Conservation (phyloP, 176 grass and related monocot species). For the Aegilops umbellulata region DNA sequence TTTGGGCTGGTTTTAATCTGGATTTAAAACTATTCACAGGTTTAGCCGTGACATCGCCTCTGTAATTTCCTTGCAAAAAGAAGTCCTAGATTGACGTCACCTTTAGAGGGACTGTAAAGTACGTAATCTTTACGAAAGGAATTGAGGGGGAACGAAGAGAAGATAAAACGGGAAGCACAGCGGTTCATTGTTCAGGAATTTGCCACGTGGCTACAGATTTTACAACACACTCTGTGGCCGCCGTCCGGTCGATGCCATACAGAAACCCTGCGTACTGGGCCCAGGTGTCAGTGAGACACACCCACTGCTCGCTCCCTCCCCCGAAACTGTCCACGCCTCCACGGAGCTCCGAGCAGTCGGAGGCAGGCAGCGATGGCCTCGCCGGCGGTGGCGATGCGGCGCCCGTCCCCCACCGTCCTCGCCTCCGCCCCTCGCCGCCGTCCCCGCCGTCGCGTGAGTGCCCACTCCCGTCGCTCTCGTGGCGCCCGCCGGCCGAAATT, state of each 20-base stretch:
- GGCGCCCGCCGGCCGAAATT: neutral
- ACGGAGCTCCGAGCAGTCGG: neutral
- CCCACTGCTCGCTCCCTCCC: neutral
- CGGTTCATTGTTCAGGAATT: neutral
- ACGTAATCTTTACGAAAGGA: neutral
- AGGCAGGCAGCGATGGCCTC: constrained; percentile 34
- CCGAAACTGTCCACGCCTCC: neutral
- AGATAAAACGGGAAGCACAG: constrained; percentile 11
- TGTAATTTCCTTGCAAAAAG: too few relatives aligned
- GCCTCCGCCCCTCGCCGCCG: neutral
- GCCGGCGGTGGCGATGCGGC: constrained; percentile 26
- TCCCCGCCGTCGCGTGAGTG: constrained; percentile 34
- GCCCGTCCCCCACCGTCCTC: constrained; percentile 23
- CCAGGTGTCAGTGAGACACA: constrained; percentile 13
- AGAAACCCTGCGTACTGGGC: neutral
- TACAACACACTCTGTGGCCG: neutral
- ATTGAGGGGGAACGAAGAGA: neutral
- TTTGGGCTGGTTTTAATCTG: too few relatives aligned
- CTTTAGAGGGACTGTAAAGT: neutral
- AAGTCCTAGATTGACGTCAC: too few relatives aligned
- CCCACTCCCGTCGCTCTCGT: neutral
- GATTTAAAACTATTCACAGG: too few relatives aligned
- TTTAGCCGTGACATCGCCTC: too few relatives aligned
- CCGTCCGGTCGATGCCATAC: neutral
- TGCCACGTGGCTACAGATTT: constrained; percentile 24